Base-by-base conservation (phyloP, 1,139 yeast species). In the Geotrichum citri-aurantii region DNA sequence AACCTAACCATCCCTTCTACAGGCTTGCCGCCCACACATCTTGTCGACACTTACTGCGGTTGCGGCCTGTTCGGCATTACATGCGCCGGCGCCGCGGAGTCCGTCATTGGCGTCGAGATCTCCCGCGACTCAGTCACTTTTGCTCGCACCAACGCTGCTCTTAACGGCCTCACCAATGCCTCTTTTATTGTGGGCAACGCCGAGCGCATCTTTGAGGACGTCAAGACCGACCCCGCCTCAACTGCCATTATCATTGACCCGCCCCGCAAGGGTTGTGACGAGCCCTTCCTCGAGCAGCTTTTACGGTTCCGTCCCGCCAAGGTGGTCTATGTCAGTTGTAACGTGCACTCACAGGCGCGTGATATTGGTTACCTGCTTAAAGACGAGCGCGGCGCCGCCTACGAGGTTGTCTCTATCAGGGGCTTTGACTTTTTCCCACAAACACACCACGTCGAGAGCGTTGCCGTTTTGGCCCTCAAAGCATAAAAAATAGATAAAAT, bases 341-440 rank as follows among this genome's bases (percentile, higher is more conserved):
- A 95, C 71, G 99, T 93, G 55, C 98, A 93, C 73, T 90, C 97
- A 11, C 99, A 93, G 73, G 98, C 98, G 4, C 78, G 98, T 67
- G 99, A 93, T 71, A 74, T 93, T 54, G 95, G 90, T 65, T 91
- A 86, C 78, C 86, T 93, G 68, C 73, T 92, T 61, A 82, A 81
- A 63, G 79, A 75, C 31, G 59, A 62, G 47, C 37, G 54, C 14
- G 67, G 67, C 26, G 65, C 67, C 21, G 62, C 79, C 44, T 93
- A 90, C 75, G 76, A 75, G 61, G 81, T 93, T 55, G 96, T 88
- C 65, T 86, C 93, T 65, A 79, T 93, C 48, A 83, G 92, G 68
- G 99, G 99, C 1, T 93, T 93, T 73, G 99, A 93, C 73, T 92
- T 93, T 74, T 93, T 93, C 78, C 99, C 99, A 2, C 98, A 92